These are phyloP conservation scores for Tolypocladium inflatum DNA, from an alignment of 2,329 filamentous ascomycete species.

Conservation along the genomic window DNA sequence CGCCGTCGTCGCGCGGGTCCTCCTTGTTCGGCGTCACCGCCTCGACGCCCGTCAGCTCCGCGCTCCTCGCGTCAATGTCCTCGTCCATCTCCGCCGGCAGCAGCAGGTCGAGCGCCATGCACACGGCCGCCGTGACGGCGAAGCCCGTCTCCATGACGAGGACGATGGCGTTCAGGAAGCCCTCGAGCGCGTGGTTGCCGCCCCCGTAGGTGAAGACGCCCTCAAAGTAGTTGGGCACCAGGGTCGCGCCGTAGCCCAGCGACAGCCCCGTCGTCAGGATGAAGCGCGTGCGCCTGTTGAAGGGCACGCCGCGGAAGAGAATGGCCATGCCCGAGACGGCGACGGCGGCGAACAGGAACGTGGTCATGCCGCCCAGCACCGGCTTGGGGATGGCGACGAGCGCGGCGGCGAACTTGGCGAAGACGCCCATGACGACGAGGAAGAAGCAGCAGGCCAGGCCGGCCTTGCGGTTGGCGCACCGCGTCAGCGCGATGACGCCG, in stretches of 20 bases:
- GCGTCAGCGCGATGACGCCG: conserved; percentile 71
- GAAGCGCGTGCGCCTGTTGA: conserved; percentile 74
- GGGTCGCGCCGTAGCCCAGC: conserved; percentile 61
- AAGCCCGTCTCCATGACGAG: conserved; percentile 69
- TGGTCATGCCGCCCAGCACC: conserved; percentile 64
- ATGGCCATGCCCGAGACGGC: conserved; percentile 71
- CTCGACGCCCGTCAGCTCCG: background rate
- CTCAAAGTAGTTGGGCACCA: conserved; percentile 58
- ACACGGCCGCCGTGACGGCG: conserved; percentile 63
- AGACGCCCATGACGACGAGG: conserved; percentile 71
- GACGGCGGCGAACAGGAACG: conserved; percentile 71
- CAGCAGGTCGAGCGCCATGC: conserved; percentile 62
- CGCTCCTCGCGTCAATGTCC: conserved; percentile 13
- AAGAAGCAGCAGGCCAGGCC: conserved; percentile 72
- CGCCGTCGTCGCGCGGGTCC: background rate
- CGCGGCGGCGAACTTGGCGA: conserved; percentile 73
- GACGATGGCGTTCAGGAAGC: conserved; percentile 66
- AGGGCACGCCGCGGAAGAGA: conserved; percentile 57
- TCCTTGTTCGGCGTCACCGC: background rate
- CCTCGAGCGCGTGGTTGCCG: conserved; percentile 54
- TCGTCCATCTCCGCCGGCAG: conserved; percentile 71
- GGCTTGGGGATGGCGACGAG: conserved; percentile 64
- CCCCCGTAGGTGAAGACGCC: conserved; percentile 66
- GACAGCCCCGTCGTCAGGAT: conserved; percentile 68
- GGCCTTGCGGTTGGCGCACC: conserved; percentile 71